Percentiles rank a stretch among this genome's conserved stretches.
Conservation (phyloP, 768 basidiomycete genomes). For the Tylopilus felleus region DNA sequence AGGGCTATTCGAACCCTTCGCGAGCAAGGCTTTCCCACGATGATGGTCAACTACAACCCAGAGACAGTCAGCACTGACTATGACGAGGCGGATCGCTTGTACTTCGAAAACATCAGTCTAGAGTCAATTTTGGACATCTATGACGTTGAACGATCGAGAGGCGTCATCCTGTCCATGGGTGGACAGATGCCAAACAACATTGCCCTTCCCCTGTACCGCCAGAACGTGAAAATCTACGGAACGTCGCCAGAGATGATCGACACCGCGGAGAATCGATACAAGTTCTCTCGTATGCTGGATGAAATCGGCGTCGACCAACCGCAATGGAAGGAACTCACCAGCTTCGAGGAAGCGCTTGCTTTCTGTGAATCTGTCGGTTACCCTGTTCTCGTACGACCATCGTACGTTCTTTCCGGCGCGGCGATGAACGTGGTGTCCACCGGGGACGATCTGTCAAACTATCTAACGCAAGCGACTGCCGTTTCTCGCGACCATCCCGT, state of each 20-base stretch:
- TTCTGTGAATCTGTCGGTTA: conserved; percentile 95
- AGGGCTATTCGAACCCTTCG: conserved; percentile 94
- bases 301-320: conserved; percentile 99
- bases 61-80: conserved; percentile 99
- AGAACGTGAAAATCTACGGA: conserved; percentile 98
- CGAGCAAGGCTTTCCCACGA: conserved; percentile 89
- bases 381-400: conserved; percentile 95
- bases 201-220: conserved; percentile 89
- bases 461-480: conserved; percentile 91
- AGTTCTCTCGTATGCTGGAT: conserved; percentile 96
- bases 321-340: conserved; percentile 93
- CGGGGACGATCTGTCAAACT: conserved; percentile 83
- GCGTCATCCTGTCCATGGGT: conserved; percentile 96
- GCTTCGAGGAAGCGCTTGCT: conserved; percentile 77
- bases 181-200: conserved; percentile 99
- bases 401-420: conserved; percentile 98
- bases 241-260: conserved; percentile 99
- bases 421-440: conserved; percentile 99
- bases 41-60: conserved; percentile 99
- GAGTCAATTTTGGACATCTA: conserved; percentile 98
- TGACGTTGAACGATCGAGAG: conserved; percentile 82
- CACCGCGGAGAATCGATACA: conserved; percentile 98
- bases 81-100: conserved; percentile 96
- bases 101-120: conserved; percentile 97
- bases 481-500: conserved; percentile 96